A percentile compares a stretch with the other conserved stretches of the same genome.
phyloP scores from a whole-genome alignment of 352 stramenopile genomes.

The Phytopythium oedochilum region DNA sequence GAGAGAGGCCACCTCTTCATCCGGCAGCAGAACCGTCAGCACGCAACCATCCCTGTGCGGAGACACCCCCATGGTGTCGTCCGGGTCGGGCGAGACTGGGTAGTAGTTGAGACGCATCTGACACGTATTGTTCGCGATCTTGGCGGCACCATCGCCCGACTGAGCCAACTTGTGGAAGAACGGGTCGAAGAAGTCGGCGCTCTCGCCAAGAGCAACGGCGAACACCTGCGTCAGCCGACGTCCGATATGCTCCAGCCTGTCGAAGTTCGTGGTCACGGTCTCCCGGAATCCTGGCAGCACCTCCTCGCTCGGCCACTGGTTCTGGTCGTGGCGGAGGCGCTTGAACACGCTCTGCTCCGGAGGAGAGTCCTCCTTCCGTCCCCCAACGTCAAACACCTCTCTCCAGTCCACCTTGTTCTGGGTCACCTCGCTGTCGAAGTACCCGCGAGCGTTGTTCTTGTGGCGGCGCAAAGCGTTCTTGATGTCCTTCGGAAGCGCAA shows the following conservation, averaged over 20 bases:
- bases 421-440: too few species aligned
- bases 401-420: conserved; percentile 92
- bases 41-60: conserved; percentile 54
- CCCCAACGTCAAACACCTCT: conserved; percentile 73
- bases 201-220: conserved; percentile 42
- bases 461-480: conserved; percentile 62
- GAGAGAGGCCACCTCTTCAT: conserved; percentile 51
- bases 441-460: conserved; percentile 75
- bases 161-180: too few species aligned
- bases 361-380: conserved; percentile 29
- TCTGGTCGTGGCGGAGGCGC: conserved; percentile 84
- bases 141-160: too few species aligned
- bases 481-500: conserved; percentile 56
- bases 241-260: conserved; percentile 47
- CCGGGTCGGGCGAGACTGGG: conserved; percentile 44
- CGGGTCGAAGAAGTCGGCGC: conserved; percentile 46
- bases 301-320: conserved; percentile 66
- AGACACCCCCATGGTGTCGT: conserved; percentile 45
- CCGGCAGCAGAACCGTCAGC: conserved; percentile 58
- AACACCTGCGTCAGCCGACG: conserved; percentile 52
- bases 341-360: conserved; percentile 32
- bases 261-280: conserved; percentile 39
- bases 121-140: conserved; percentile 76
- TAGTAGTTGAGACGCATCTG: conserved; percentile 93
- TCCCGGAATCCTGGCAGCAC: conserved; percentile 50